Evolutionary conservation across 2,329 filamentous ascomycete genomes (phyloP).

Genomic region (Colletotrichum agaves): DNA sequence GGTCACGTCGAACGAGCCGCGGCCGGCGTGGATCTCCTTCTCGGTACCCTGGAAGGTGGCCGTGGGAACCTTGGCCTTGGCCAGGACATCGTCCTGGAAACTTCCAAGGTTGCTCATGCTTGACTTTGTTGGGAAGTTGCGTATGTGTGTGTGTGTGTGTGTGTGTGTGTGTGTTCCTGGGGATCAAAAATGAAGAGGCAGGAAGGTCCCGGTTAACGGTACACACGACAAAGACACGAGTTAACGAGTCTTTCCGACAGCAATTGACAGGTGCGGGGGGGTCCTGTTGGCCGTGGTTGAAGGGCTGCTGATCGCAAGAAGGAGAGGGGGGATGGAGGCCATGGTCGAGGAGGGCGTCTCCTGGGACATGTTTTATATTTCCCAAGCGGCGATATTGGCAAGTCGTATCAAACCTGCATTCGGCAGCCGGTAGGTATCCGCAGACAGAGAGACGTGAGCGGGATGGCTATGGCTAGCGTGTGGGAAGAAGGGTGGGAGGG

Average conservation of each 20-base stretch:
- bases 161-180: background rate
- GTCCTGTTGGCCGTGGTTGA: slow-evolving; percentile 23
- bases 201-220: slow-evolving; percentile 1
- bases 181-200: background rate
- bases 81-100: slow-evolving; percentile 39
- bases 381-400: slow-evolving; percentile 19
- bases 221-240: slow-evolving; percentile 31
- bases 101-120: slow-evolving; percentile 38
- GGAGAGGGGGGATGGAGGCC: background rate
- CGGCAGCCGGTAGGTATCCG: slow-evolving; percentile 32
- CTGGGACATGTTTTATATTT: slow-evolving; percentile 28
- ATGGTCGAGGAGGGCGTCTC: background rate
- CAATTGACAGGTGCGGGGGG: slow-evolving; percentile 19
- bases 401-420: slow-evolving; percentile 31
- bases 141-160: too few relatives aligned
- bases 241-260: slow-evolving; percentile 36
- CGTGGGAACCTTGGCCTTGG: slow-evolving; percentile 39
- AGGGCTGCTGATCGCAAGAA: slow-evolving; percentile 28
- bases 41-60: slow-evolving; percentile 39
- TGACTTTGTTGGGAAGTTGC: slow-evolving; percentile 9
- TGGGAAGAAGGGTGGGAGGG: slow-evolving; percentile 20
- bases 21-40: slow-evolving; percentile 39
- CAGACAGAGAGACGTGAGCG: slow-evolving; percentile 28
- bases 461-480: slow-evolving; percentile 17
- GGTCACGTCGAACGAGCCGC: slow-evolving; percentile 40